Evolutionary conservation across 2,329 filamentous ascomycete genomes (phyloP).

Genomic region (Neofusicoccum kwambonambiense): DNA sequence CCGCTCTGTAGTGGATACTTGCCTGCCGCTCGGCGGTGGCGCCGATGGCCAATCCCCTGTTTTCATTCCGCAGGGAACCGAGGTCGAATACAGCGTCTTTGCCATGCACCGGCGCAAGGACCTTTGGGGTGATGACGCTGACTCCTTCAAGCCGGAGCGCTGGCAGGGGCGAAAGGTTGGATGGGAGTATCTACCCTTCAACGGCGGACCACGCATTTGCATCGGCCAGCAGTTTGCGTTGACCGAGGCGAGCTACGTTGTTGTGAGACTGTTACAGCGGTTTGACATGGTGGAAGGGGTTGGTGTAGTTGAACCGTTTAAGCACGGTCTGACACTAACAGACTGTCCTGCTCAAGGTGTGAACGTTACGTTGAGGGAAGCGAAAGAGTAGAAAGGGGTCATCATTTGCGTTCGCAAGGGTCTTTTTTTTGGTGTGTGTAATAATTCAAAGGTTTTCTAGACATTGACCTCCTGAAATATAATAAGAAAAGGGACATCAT

Average conservation of each 20-base stretch:
- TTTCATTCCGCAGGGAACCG: constrained; percentile 50
- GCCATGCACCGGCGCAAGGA: constrained; percentile 53
- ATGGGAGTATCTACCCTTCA: constrained; percentile 34
- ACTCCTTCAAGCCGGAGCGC: constrained; percentile 49
- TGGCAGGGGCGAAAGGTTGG: constrained; percentile 42
- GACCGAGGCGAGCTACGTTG: constrained; percentile 22
- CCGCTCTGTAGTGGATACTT: constrained; percentile 48
- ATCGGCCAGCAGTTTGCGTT: constrained; percentile 30
- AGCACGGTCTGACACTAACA: constrained; percentile 26
- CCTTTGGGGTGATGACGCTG: constrained; percentile 50
- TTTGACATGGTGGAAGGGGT: constrained; percentile 26
- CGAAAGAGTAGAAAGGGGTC: neutral
- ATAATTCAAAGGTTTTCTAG: no score
- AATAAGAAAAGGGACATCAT: no score
- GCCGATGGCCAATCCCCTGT: constrained; percentile 49
- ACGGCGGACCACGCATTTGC: constrained; percentile 28
- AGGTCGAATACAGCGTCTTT: constrained; percentile 46
- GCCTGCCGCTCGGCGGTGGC: constrained; percentile 52
- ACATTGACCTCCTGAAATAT: no score
- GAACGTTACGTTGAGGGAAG: constrained; percentile 30
- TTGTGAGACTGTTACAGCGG: constrained; percentile 21
- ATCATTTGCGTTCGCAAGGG: no score
- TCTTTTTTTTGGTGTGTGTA: no score
- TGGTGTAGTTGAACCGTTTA: neutral
- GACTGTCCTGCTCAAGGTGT: constrained; percentile 32